Conservation (phyloP, 192 early-diverging fungal species). For the Coemansia sp. region DNA sequence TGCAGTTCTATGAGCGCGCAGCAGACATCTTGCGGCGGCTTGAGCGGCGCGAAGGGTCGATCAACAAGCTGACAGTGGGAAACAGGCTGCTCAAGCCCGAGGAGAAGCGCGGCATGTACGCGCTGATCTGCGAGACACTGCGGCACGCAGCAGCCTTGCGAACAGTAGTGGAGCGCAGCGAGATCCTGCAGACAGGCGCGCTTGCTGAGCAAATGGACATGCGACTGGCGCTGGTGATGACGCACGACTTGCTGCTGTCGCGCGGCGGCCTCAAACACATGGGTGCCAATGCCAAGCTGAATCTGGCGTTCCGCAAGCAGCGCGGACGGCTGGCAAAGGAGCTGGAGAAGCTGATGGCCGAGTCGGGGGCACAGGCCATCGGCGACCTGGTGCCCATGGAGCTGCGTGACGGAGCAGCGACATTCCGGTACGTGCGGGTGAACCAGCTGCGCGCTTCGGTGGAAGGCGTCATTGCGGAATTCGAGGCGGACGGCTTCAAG, state of each 20-base stretch:
- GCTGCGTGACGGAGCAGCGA: conserved; percentile 47
- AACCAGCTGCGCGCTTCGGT: conserved; percentile 76
- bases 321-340: conserved; percentile 67
- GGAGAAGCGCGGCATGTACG: conserved; percentile 84
- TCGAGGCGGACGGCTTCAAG: conserved; percentile 58
- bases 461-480: conserved; percentile 60
- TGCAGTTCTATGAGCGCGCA: conserved; percentile 64
- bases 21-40: conserved; percentile 74
- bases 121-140: conserved; percentile 88
- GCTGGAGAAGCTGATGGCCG: conserved; percentile 74
- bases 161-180: conserved; percentile 18
- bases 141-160: conserved; percentile 55
- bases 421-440: conserved; percentile 86
- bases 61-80: conserved; percentile 72
- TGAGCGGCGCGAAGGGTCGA: conserved; percentile 65
- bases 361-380: conserved; percentile 59
- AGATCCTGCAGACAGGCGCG: neutral
- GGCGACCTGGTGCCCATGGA: conserved; percentile 65
- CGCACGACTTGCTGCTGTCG: conserved; percentile 85
- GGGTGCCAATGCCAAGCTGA: conserved; percentile 57
- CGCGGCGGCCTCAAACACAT: conserved; percentile 62
- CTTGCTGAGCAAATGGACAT: conserved; percentile 37
- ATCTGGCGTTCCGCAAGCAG: conserved; percentile 64
- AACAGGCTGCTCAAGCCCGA: conserved; percentile 54
- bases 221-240: conserved; percentile 61